Evolutionary conservation across 2,329 filamentous ascomycete species (phyloP), one percentile per base, ranked within the genome.

Genomic region (Colletotrichum incanum): DNA sequence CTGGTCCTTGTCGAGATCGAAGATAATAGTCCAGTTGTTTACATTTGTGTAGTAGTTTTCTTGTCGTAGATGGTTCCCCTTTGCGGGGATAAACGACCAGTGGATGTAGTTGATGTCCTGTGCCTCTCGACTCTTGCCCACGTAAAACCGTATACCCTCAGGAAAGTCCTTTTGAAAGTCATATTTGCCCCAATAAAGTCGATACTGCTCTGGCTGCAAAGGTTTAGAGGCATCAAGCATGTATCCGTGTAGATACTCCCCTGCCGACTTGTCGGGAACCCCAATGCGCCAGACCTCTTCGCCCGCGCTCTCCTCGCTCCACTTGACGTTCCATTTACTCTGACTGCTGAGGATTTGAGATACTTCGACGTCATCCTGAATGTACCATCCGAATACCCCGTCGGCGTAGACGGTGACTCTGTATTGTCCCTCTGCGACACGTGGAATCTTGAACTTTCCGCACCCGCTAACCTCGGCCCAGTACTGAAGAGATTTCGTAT

Each of bases 101-200:
- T 92, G 91, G 5, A 92, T 87, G 67, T 91, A 91, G 79, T 92
- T 92, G 72, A 91, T 82, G 75, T 90, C 88, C 14, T 80, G 78
- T 0, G 79, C 80, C 23, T 82, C 82, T 34, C 88, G 79, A 72
- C 85, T 86, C 76, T 86, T 79, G 12, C 90, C 89, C 1, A 92
- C 85, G 18, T 85, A 84, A 80, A 88, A 93, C 28, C 81, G 83
- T 0, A 92, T 84, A 5, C 90, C 90, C 0, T 86, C 74, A 0
- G 90, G 89, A 75, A 91, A 92, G 56, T 92, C 90, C 2, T 82
- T 79, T 0, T 84, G 82, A 77, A 89, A 92, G 76, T 92, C 90
- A 75, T 91, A 89, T 0, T 83, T 84, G 0, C 83, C 88, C 86
- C 87, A 92, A 81, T 92, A 92, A 68, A 91, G 86, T 11, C 88